Base-by-base conservation (phyloP, 176 grass and related monocot genomes). In the Miscanthus lutarioriparius region DNA sequence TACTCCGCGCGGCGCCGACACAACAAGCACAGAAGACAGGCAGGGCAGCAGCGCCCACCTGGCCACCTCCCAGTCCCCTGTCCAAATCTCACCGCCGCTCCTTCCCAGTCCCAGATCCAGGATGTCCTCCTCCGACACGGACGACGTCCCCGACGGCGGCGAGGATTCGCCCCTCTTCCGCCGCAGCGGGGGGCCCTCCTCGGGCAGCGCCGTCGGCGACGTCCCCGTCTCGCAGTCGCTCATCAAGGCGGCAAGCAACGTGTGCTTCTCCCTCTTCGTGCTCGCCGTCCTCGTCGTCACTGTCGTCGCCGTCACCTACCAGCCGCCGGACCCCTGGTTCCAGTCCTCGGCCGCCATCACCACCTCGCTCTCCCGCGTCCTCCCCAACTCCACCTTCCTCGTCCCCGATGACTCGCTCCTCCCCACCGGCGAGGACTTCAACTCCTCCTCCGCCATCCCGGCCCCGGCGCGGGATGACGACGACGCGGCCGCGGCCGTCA, bases 251-350 rank as follows among this genome's bases (percentile, higher is more conserved):
- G 88, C 92, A 16, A 89, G 79, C 87, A 98, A 95, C 77, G 89
- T 95, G 2, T 90, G 93, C 82, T 98, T 98, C 89, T 93, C 93
- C 45, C 69, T 88, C 80, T 98, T 98, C 91, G 96, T 98, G 19
- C 76, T 98, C 64, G 79, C 96, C 53, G 96, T 98, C 6, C 89
- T 98, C 49, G 87, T 90, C 68, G 87, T 98, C 77, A 98, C 96
- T 56, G 87, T 98, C 89, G 73, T 98, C 87, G 93, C 96, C 72
- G 83, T 98, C 67, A 95, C 93, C 87, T 95, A 98, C 91, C 96
- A 98, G 72, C 96, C 96, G 30, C 93, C 93, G 9, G 92, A 98
- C 80, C 96, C 96, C 67, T 98, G 96, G 92, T 69, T 98, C 54
- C 89, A 94, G 83, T 98, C 93, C 76, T 90, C 96, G 43, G 89